Evolutionary conservation across 2,329 filamentous ascomycete genomes (phyloP).

Genomic region (Xylaria sp.): DNA sequence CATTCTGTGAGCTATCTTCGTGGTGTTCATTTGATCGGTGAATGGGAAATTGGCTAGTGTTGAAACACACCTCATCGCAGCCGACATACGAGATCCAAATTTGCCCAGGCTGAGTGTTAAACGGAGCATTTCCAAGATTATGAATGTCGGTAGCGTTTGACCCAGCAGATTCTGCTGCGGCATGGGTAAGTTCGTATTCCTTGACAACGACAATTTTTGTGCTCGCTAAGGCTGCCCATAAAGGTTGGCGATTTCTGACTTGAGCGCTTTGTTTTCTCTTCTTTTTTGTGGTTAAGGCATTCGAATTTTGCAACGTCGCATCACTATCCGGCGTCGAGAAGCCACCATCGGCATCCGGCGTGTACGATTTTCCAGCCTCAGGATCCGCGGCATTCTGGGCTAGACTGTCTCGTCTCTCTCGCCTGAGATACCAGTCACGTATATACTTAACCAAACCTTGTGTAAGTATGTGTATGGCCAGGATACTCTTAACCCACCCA

Average conservation of each 20-base stretch:
- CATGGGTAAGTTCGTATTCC: slow-evolving; percentile 85
- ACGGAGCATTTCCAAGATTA: slow-evolving; percentile 79
- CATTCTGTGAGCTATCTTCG: slow-evolving; percentile 62
- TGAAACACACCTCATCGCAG: slow-evolving; percentile 80
- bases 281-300: slow-evolving; percentile 75
- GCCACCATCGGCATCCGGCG: slow-evolving; percentile 56
- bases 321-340: slow-evolving; percentile 66
- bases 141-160: slow-evolving; percentile 81
- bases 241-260: slow-evolving; percentile 87
- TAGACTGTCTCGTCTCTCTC: slow-evolving; percentile 65
- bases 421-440: slow-evolving; percentile 72
- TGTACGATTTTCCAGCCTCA: slow-evolving; percentile 66
- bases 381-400: slow-evolving; percentile 66
- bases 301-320: slow-evolving; percentile 65
- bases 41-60: slow-evolving; percentile 71
- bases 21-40: slow-evolving; percentile 52
- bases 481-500: slow-evolving; percentile 73
- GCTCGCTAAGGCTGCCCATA: slow-evolving; percentile 94
- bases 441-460: slow-evolving; percentile 78
- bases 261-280: slow-evolving; percentile 91
- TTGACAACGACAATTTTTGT: slow-evolving; percentile 97
- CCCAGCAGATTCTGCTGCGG: slow-evolving; percentile 76
- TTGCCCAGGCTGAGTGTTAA: slow-evolving; percentile 74
- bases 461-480: slow-evolving; percentile 79
- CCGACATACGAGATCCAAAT: slow-evolving; percentile 86